Conservation (phyloP, 2,329 filamentous ascomycete species). For the Saccharata proteae region DNA sequence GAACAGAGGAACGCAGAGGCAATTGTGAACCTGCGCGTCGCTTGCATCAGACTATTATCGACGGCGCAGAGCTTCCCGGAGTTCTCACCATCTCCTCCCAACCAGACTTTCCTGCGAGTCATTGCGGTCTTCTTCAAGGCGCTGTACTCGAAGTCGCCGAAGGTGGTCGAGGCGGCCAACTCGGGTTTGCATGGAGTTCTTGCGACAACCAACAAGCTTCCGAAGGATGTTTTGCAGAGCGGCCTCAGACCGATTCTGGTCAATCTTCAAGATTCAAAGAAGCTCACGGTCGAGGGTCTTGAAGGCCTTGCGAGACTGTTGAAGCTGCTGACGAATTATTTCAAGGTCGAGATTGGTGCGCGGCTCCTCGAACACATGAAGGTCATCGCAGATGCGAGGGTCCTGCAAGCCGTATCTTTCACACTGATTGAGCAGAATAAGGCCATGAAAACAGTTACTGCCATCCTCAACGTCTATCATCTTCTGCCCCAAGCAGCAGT, state of each 20-base stretch:
- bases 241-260: constrained; percentile 91
- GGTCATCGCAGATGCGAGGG: constrained; percentile 67
- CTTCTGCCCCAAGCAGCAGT: constrained; percentile 84
- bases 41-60: constrained; percentile 84
- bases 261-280: constrained; percentile 87
- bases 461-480: constrained; percentile 94
- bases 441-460: constrained; percentile 87
- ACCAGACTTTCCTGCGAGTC: constrained; percentile 50
- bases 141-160: constrained; percentile 81
- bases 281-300: constrained; percentile 75
- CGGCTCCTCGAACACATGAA: constrained; percentile 91
- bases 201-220: constrained; percentile 77
- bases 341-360: constrained; percentile 95
- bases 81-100: constrained; percentile 64
- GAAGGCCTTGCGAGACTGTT: constrained; percentile 84
- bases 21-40: constrained; percentile 82
- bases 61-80: constrained; percentile 90
- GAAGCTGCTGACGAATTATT: constrained; percentile 90
- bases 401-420: constrained; percentile 84
- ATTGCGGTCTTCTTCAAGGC: constrained; percentile 97
- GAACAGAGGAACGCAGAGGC: constrained; percentile 94
- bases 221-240: constrained; percentile 89
- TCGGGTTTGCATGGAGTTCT: constrained; percentile 80
- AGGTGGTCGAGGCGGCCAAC: constrained; percentile 89
- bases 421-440: constrained; percentile 85